Evolutionary conservation across 192 early-diverging fungal species (phyloP).

Genomic region (Gigaspora rosea): DNA sequence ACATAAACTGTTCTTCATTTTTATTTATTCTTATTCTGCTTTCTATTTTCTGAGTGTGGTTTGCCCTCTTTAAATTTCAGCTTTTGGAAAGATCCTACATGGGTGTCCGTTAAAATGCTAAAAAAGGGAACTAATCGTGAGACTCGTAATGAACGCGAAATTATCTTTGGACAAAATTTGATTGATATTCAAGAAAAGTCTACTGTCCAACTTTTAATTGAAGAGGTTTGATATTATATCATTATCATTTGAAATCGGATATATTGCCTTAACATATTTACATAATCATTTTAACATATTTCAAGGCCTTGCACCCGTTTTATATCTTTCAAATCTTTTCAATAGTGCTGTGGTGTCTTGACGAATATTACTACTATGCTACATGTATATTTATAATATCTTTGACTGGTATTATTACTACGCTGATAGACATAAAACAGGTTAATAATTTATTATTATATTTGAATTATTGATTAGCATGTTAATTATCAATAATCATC

Average conservation of each 20-base stretch:
- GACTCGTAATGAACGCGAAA: constrained; percentile 55
- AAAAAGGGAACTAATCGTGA: constrained; percentile 57
- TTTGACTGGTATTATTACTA: constrained; percentile 71
- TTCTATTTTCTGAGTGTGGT: background rate
- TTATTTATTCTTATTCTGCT: background rate
- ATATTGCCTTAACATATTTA: background rate
- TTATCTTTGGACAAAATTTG: constrained; percentile 72
- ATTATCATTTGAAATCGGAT: background rate
- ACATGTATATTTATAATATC: constrained; percentile 90
- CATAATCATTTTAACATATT: background rate
- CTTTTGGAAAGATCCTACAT: constrained; percentile 57
- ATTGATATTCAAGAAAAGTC: constrained; percentile 76
- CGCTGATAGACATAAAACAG: constrained; percentile 76
- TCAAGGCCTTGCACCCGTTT: constrained; percentile 72
- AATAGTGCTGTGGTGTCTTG: constrained; percentile 79
- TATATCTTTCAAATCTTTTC: constrained; percentile 82
- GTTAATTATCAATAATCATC: constrained; percentile 30
- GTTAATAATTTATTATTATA: constrained; percentile 34
- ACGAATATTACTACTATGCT: constrained; percentile 97
- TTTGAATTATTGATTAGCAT: constrained; percentile 31
- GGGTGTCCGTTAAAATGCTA: constrained; percentile 44
- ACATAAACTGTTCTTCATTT: background rate
- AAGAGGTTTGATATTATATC: constrained; percentile 50
- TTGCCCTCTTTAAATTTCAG: background rate
- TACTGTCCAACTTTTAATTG: constrained; percentile 57